Conservation (phyloP, 2,329 filamentous ascomycete species). For the Microdochium trichocladiopsis region DNA sequence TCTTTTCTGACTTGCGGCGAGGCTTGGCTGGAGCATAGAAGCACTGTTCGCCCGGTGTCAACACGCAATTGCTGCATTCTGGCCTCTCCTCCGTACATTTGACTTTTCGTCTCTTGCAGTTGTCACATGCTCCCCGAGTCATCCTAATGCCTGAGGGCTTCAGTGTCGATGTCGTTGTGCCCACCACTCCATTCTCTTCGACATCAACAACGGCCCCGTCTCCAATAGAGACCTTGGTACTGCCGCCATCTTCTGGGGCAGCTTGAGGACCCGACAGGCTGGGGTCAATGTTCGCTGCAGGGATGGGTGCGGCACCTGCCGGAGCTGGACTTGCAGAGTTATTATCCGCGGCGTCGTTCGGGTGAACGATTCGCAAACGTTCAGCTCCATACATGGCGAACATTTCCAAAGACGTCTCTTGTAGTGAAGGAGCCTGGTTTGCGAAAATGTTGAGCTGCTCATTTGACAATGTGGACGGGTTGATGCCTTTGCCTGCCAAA, state of each 20-base stretch:
- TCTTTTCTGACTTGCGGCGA: conserved; percentile 16
- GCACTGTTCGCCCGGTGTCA: conserved; percentile 13
- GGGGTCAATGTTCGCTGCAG: conserved; percentile 8
- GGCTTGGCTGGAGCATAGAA: conserved; percentile 19
- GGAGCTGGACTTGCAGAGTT: conserved; percentile 6
- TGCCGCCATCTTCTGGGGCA: conserved; percentile 15
- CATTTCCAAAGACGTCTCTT: conserved; percentile 48
- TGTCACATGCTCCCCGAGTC: conserved; percentile 24
- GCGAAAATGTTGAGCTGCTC: conserved; percentile 55
- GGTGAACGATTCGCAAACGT: conserved; percentile 48
- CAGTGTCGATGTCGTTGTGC: conserved; percentile 16
- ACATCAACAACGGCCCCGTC: conserved; percentile 16
- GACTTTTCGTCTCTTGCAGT: conserved; percentile 19
- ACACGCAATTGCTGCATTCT: conserved; percentile 19
- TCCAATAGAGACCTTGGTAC: conserved; percentile 11
- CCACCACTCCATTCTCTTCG: conserved; percentile 15
- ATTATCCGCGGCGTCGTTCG: conserved; percentile 25
- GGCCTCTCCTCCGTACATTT: conserved; percentile 27
- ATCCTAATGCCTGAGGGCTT: conserved; percentile 12
- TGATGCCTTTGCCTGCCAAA: conserved; percentile 38
- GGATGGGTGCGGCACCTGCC: conserved; percentile 2
- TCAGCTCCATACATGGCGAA: conserved; percentile 51
- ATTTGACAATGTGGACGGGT: conserved; percentile 40
- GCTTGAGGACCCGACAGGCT: conserved; percentile 17
- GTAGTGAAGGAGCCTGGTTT: conserved; percentile 50